These are phyloP conservation scores for Pseudogymnoascus sp. DNA, from an alignment of 2,329 filamentous ascomycete genomes.

Conservation along the genomic window DNA sequence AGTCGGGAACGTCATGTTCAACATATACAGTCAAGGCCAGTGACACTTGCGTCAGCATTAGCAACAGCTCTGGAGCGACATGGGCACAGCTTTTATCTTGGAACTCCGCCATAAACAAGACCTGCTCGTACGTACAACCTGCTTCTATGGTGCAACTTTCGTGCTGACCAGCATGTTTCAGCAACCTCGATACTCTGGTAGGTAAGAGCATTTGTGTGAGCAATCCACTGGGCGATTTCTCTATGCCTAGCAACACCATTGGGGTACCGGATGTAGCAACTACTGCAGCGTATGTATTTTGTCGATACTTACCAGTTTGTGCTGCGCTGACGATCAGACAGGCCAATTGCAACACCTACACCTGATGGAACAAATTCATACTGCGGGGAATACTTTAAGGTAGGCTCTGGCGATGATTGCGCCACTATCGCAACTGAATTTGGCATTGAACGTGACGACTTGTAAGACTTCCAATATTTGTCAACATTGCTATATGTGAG, in stretches of 20 bases:
- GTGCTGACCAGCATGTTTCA: background rate
- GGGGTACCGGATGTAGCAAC: background rate
- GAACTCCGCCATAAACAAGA: slow-evolving; percentile 9
- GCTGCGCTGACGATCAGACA: background rate
- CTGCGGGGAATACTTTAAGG: background rate
- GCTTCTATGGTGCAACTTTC: background rate
- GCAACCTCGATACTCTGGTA: background rate
- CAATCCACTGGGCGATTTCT: background rate
- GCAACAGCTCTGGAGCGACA: background rate
- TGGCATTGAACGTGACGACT: background rate
- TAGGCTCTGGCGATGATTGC: slow-evolving; percentile 6
- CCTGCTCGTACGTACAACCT: background rate
- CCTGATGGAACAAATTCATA: slow-evolving; percentile 11
- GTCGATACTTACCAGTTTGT: background rate
- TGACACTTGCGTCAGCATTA: slow-evolving; percentile 14
- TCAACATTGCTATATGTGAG: background rate
- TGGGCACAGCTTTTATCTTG: slow-evolving; percentile 8
- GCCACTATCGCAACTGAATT: background rate
- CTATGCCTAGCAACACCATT: background rate
- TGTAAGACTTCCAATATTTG: background rate
- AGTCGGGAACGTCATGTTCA: background rate
- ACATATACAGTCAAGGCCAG: background rate
- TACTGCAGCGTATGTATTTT: background rate
- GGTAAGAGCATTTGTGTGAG: background rate
- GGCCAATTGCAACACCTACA: slow-evolving; percentile 11